Percentiles rank a stretch among this genome's conserved stretches.
These are phyloP conservation scores for Emmonsiellopsis sp. DNA, from an alignment of 2,329 filamentous ascomycete species.

Conservation along the genomic window DNA sequence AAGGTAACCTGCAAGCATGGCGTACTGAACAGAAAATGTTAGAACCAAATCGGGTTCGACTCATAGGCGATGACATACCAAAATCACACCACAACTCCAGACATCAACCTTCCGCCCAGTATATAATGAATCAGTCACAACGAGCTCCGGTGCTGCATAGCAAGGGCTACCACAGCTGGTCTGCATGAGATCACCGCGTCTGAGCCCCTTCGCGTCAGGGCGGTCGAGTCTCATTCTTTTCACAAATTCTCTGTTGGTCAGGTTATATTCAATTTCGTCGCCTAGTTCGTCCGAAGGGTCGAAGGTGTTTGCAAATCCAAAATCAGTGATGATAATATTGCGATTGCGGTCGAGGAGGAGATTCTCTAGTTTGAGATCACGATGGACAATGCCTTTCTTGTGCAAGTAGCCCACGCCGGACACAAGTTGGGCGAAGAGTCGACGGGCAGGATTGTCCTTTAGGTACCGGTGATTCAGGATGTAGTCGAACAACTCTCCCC, in stretches of 20 bases:
- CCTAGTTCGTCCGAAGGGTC: constrained; percentile 77
- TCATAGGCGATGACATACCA: constrained; percentile 39
- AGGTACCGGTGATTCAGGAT: constrained; percentile 95
- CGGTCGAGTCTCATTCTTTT: constrained; percentile 79
- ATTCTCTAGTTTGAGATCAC: constrained; percentile 94
- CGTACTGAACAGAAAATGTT: constrained; percentile 56
- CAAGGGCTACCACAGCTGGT: constrained; percentile 97
- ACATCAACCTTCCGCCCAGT: constrained; percentile 97
- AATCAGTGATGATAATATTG: constrained; percentile 99
- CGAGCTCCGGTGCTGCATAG: constrained; percentile 91
- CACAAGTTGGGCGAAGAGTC: constrained; percentile 88
- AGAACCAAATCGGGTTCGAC: constrained; percentile 1
- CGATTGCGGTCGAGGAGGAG: constrained; percentile 87
- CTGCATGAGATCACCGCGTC: constrained; percentile 94
- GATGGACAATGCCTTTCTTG: constrained; percentile 96
- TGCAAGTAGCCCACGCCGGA: constrained; percentile 96
- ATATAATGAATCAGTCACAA: constrained; percentile 94
- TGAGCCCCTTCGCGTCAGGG: constrained; percentile 60
- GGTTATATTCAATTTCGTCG: constrained; percentile 80
- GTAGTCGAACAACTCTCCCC: constrained; percentile 95
- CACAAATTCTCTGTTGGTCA: constrained; percentile 80
- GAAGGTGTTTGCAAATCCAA: constrained; percentile 97
- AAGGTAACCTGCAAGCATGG: constrained; percentile 94
- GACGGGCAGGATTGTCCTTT: constrained; percentile 82
- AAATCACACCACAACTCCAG: constrained; percentile 97